Percentiles rank a stretch among this genome's conserved stretches.
Evolutionary conservation across 2,329 filamentous ascomycete species (phyloP).

Genomic region (Penicillium crustosum): DNA sequence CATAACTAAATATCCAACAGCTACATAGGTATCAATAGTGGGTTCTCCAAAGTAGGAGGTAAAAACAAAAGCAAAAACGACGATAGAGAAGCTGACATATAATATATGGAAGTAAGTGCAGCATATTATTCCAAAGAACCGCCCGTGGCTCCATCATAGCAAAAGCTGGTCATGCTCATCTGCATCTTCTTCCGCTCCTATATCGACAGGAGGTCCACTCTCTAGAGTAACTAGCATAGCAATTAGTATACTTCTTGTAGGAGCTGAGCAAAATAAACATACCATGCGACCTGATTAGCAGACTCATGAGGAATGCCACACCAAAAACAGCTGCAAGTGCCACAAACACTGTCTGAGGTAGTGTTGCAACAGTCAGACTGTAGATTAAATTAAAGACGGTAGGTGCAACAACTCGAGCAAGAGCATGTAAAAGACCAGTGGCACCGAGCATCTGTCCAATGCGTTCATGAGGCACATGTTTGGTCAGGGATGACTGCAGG

Average conservation of each 20-base stretch:
- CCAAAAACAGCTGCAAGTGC: constrained; percentile 67
- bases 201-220: constrained; percentile 8
- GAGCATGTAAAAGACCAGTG: constrained; percentile 78
- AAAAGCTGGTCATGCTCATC: constrained; percentile 20
- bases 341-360: constrained; percentile 81
- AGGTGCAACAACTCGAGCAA: constrained; percentile 76
- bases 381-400: constrained; percentile 85
- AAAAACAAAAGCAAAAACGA: not conserved
- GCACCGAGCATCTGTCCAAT: constrained; percentile 88
- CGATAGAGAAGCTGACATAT: not conserved
- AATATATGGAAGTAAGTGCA: not conserved
- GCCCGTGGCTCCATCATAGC: not conserved
- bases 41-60: no score
- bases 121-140: not conserved
- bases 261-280: constrained; percentile 41
- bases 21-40: not conserved
- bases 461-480: constrained; percentile 79
- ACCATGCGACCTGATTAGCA: constrained; percentile 74
- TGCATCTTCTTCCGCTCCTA: constrained; percentile 21
- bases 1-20: not conserved
- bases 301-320: constrained; percentile 64
- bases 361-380: constrained; percentile 72
- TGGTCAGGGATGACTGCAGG: constrained; percentile 79
- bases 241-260: constrained; percentile 9
- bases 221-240: constrained; percentile 22